phyloP scores from a whole-genome alignment of 2,329 filamentous ascomycete species.

The Botrytis deweyae region DNA sequence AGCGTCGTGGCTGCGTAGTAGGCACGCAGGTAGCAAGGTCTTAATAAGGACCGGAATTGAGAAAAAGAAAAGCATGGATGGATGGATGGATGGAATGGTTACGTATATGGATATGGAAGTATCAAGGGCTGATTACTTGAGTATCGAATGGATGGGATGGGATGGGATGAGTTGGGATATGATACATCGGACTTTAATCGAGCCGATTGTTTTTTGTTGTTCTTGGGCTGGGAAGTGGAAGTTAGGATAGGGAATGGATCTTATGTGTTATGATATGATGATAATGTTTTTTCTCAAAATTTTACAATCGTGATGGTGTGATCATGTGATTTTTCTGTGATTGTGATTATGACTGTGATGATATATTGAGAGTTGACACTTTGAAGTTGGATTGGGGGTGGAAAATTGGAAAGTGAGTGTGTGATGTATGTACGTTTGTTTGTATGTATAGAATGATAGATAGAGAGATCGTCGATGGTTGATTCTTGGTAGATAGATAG shows the following conservation, averaged over 20 bases:
- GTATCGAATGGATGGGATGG: neutral
- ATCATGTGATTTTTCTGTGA: neutral
- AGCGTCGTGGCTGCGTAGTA: no score
- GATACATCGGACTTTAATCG: neutral
- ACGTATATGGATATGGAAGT: neutral
- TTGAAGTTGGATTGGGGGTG: no score
- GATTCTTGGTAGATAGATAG: neutral
- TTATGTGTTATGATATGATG: neutral
- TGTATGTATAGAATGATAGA: neutral
- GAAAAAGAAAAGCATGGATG: neutral
- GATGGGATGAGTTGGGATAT: neutral
- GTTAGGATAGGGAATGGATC: neutral
- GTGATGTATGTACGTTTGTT: neutral
- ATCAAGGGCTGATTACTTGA: slow-evolving; percentile 1
- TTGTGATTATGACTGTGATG: neutral
- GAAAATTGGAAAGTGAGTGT: neutral
- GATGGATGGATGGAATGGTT: neutral
- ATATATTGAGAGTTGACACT: neutral
- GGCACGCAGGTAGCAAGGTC: neutral
- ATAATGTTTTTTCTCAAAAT: neutral
- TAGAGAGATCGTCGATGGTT: neutral
- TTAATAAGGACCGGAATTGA: neutral
- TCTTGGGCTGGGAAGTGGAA: neutral
- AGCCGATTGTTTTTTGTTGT: neutral
- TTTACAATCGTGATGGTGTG: neutral